Evolutionary conservation across 2,329 filamentous ascomycete genomes (phyloP).

Genomic region (Ambrosiella beaveri): DNA sequence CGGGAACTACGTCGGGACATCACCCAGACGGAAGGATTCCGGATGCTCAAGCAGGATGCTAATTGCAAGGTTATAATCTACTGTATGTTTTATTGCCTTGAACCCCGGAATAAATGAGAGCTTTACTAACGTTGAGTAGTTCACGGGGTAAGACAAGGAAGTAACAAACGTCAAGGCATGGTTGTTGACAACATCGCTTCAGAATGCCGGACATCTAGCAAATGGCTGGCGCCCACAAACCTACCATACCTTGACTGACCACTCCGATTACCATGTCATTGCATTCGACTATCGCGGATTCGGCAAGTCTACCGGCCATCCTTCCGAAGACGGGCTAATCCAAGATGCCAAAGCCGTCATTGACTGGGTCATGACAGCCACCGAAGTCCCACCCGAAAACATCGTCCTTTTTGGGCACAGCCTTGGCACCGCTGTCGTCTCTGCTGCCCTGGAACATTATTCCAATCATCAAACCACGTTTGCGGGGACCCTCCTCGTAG

Average conservation of each 20-base stretch:
- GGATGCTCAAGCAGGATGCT: slow-evolving; percentile 44
- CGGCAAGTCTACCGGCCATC: slow-evolving; percentile 61
- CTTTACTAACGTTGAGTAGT: slow-evolving; percentile 6
- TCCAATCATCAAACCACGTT: slow-evolving; percentile 46
- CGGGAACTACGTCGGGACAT: slow-evolving; percentile 36
- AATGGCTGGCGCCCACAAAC: slow-evolving; percentile 59
- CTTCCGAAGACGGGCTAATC: slow-evolving; percentile 66
- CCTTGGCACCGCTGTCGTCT: slow-evolving; percentile 69
- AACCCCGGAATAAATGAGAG: no score
- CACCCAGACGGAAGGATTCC: slow-evolving; percentile 39
- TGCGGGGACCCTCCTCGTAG: slow-evolving; percentile 62
- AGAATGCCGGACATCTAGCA: slow-evolving; percentile 76
- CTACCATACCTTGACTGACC: slow-evolving; percentile 60
- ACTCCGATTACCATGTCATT: slow-evolving; percentile 63
- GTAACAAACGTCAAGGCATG: slow-evolving; percentile 10
- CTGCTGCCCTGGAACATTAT: slow-evolving; percentile 57
- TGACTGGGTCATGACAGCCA: slow-evolving; percentile 50
- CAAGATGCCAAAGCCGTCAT: slow-evolving; percentile 58
- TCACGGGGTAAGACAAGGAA: slow-evolving; percentile 18
- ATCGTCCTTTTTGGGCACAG: slow-evolving; percentile 78
- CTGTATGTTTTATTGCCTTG: slow-evolving; percentile 18
- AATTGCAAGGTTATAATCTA: slow-evolving; percentile 44
- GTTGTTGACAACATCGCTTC: slow-evolving; percentile 18
- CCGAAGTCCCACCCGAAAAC: slow-evolving; percentile 46
- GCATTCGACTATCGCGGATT: slow-evolving; percentile 85